These are phyloP conservation scores for Arabidopsis arenosa DNA, from an alignment of 345 rosid species.

Conservation along the genomic window DNA sequence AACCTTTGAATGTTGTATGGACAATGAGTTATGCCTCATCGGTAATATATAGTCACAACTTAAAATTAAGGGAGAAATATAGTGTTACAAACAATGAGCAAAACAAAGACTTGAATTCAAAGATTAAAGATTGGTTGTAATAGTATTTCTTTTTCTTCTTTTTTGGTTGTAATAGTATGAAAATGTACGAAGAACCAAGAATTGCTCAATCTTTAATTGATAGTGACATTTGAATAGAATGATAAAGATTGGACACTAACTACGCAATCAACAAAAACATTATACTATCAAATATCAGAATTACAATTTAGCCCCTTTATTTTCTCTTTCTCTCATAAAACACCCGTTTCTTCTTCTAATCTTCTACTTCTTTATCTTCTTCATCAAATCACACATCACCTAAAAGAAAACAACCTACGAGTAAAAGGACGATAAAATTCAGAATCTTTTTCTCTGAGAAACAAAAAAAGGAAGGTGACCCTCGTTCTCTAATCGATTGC, in stretches of 20 bases:
- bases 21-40: background rate
- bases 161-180: background rate
- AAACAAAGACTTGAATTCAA: background rate
- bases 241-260: slow-evolving; percentile 43
- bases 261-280: slow-evolving; percentile 9
- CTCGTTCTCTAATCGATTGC: slow-evolving; percentile 31
- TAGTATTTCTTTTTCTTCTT: background rate
- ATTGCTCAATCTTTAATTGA: background rate
- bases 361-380: slow-evolving; percentile 2
- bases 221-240: slow-evolving; percentile 40
- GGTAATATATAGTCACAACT: too few species aligned
- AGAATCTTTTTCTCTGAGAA: slow-evolving; percentile 16
- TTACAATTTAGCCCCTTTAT: background rate
- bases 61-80: too few species aligned
- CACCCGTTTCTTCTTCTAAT: slow-evolving; percentile 18
- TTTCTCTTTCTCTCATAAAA: background rate
- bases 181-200: background rate
- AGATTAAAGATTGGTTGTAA: slow-evolving; percentile 28
- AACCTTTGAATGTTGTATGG: background rate
- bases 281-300: background rate
- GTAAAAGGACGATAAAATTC: slow-evolving; percentile 17
- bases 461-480: slow-evolving; percentile 29
- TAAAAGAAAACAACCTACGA: slow-evolving; percentile 25
- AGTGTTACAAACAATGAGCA: background rate
- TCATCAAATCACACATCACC: slow-evolving; percentile 19